A percentile compares a stretch with the other conserved stretches of the same genome.
These are phyloP conservation scores for Aspergillus homomorphus DNA, from an alignment of 495 filamentous ascomycete genomes.

Conservation along the genomic window DNA sequence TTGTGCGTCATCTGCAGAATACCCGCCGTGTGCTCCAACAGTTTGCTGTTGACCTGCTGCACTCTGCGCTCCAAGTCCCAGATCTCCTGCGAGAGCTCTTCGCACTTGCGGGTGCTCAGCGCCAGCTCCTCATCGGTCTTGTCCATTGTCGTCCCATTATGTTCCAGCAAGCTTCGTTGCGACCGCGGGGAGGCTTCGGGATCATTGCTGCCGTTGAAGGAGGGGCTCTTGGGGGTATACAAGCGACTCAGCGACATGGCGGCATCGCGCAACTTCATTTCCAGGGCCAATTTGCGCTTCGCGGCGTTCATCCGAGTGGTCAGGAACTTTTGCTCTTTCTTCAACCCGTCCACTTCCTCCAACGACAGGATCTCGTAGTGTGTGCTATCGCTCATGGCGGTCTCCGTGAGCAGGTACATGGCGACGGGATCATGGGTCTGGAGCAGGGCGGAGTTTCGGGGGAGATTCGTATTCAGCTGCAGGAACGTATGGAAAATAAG, in stretches of 20 bases:
- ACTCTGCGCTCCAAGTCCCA: slow-evolving; percentile 70
- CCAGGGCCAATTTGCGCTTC: slow-evolving; percentile 78
- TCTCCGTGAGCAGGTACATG: slow-evolving; percentile 90
- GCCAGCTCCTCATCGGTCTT: slow-evolving; percentile 72
- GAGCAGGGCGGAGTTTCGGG: slow-evolving; percentile 41
- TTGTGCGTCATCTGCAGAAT: slow-evolving; percentile 86
- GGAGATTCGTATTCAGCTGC: slow-evolving; percentile 34
- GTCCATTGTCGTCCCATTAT: slow-evolving; percentile 34
- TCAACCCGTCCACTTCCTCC: slow-evolving; percentile 86
- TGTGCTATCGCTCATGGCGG: slow-evolving; percentile 81
- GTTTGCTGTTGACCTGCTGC: slow-evolving; percentile 64
- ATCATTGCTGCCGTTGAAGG: slow-evolving; percentile 34
- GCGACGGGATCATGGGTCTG: slow-evolving; percentile 56
- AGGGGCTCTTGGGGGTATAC: slow-evolving; percentile 55
- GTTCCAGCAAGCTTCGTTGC: slow-evolving; percentile 52
- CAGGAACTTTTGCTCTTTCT: slow-evolving; percentile 73
- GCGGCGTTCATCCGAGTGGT: slow-evolving; percentile 73
- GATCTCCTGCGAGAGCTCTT: slow-evolving; percentile 77
- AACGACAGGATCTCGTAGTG: slow-evolving; percentile 80
- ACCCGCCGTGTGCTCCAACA: slow-evolving; percentile 89
- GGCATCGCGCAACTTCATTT: slow-evolving; percentile 91
- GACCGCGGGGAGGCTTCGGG: slow-evolving; percentile 27
- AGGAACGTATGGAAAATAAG: slow-evolving; percentile 7
- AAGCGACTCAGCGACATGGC: slow-evolving; percentile 79
- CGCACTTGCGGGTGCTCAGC: slow-evolving; percentile 74